Evolutionary conservation across 148 eudicot genomes (phyloP).

Genomic region (Camellia japonica): DNA sequence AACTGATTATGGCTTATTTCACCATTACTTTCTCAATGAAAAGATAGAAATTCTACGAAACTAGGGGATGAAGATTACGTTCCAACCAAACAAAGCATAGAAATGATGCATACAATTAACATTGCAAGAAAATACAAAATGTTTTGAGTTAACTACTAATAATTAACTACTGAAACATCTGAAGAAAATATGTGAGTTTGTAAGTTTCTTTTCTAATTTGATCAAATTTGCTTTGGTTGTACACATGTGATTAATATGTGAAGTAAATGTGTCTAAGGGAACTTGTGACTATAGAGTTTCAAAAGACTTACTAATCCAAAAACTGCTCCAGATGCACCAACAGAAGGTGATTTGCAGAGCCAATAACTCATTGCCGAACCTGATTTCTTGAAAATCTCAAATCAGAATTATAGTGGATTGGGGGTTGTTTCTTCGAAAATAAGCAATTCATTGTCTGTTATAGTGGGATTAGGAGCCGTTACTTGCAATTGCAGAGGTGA

Average conservation of each 20-base stretch:
- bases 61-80: neutral
- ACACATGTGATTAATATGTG: neutral
- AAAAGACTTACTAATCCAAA: constrained; percentile 69
- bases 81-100: neutral
- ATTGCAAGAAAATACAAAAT: neutral
- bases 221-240: neutral
- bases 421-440: neutral
- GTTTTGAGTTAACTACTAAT: neutral
- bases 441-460: constrained; percentile 4
- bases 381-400: constrained; percentile 26
- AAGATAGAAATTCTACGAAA: neutral
- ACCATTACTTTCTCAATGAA: neutral
- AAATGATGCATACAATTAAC: neutral
- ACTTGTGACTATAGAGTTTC: neutral
- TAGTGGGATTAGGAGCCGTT: constrained; percentile 20
- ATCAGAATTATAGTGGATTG: constrained; percentile 20
- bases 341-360: constrained; percentile 66
- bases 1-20: neutral
- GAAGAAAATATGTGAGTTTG: neutral
- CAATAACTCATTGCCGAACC: constrained; percentile 83
- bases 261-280: neutral
- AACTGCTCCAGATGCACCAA: constrained; percentile 94
- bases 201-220: neutral
- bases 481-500: constrained; percentile 77
- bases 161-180: neutral